Percentiles rank a stretch among this genome's conserved stretches.
Evolutionary conservation across 129 eudicot species (phyloP).

Genomic region (Gnaphalium uliginosum): DNA sequence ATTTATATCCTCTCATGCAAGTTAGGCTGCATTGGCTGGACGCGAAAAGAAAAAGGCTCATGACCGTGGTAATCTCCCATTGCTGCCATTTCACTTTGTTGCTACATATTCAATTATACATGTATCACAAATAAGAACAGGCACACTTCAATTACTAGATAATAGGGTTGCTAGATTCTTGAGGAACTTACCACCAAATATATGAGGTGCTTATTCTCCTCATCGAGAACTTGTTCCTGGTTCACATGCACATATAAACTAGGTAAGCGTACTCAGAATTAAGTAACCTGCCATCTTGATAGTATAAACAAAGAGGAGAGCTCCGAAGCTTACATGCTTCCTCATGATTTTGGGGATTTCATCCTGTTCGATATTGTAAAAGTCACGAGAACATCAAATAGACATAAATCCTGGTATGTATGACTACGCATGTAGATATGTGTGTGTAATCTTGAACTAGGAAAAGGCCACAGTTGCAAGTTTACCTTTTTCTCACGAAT

Average conservation of each 20-base stretch:
- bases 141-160: background rate
- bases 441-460: background rate
- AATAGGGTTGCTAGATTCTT: background rate
- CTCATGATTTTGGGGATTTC: constrained; percentile 60
- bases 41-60: constrained; percentile 71
- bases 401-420: background rate
- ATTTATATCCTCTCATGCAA: constrained; percentile 57
- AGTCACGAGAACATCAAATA: background rate
- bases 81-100: constrained; percentile 54
- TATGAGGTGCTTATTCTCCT: constrained; percentile 67
- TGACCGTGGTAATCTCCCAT: constrained; percentile 45
- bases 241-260: background rate
- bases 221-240: constrained; percentile 72
- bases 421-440: background rate
- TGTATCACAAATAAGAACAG: background rate
- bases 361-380: constrained; percentile 42
- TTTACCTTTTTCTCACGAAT: constrained; percentile 71
- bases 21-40: constrained; percentile 90
- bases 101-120: constrained; percentile 34
- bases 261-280: background rate
- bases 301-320: background rate
- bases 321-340: constrained; percentile 59
- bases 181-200: constrained; percentile 71
- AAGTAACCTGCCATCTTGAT: background rate
- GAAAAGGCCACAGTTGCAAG: background rate